phyloP scores from a whole-genome alignment of 2,329 filamentous ascomycete species.

The Teratosphaeria viscida region DNA sequence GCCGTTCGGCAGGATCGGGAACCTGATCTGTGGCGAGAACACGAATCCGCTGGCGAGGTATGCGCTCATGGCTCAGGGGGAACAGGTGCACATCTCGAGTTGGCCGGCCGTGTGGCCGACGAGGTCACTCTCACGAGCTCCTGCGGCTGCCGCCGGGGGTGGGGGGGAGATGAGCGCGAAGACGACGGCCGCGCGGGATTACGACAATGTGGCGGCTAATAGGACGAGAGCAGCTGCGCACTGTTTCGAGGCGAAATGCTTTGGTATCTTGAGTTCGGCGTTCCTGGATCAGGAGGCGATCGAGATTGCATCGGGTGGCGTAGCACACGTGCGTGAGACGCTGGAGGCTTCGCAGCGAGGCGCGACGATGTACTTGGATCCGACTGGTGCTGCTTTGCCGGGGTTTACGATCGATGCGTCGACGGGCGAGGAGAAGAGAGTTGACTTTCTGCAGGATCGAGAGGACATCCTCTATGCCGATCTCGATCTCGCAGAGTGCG shows the following conservation, averaged over 20 bases:
- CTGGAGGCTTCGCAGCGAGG: conserved; percentile 33
- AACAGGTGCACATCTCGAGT: conserved; percentile 45
- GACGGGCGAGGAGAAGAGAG: conserved; percentile 4
- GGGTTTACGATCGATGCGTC: conserved; percentile 29
- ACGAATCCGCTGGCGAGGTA: conserved; percentile 47
- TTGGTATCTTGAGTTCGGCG: conserved; percentile 42
- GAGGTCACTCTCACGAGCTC: conserved; percentile 2
- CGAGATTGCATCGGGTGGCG: conserved; percentile 23
- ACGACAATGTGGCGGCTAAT: conserved; percentile 46
- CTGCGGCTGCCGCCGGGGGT: not conserved
- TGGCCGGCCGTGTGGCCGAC: conserved; percentile 50
- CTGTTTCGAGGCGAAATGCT: conserved; percentile 50
- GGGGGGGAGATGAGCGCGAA: not conserved
- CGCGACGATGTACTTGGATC: conserved; percentile 43
- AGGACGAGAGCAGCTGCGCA: conserved; percentile 43
- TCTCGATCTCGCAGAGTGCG: conserved; percentile 38
- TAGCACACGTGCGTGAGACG: conserved; percentile 9
- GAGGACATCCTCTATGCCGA: conserved; percentile 45
- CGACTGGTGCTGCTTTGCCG: conserved; percentile 32
- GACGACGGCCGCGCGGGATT: conserved; percentile 27
- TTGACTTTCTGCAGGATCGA: conserved; percentile 32
- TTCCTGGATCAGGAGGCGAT: conserved; percentile 27
- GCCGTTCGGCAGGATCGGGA: conserved; percentile 35
- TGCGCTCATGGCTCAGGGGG: conserved; percentile 43
- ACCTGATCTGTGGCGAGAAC: conserved; percentile 48